Evolutionary conservation across 306 rosid species (phyloP), one percentile per base, ranked within the genome.

Genomic region (Ochetophila trinervis): DNA sequence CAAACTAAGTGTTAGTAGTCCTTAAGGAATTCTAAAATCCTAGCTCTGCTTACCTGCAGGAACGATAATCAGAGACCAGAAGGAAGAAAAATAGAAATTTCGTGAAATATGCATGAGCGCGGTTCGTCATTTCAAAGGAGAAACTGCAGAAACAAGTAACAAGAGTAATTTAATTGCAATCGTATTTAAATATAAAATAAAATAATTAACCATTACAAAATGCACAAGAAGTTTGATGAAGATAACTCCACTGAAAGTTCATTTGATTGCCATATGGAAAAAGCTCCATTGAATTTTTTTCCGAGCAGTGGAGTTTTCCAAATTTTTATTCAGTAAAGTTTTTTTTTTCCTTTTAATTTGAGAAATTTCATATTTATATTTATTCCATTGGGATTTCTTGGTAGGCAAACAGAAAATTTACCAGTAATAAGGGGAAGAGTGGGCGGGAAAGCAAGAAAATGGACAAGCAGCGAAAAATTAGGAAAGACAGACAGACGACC

Each of bases 41-140:
- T 67, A 60, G 69, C 45, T 53, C 11, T 44, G 22, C 73, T 72
- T 77, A 84, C 94, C 83, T 64, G 78, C 4, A 66, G 73, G 84
- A 37, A 57, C n/a, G 7, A 22, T 44, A 36, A n/a, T 48, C 57
- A 45, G 73, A 80, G 56, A 78, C 9, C 62, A 78, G 58, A 17
- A 66, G 52, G 66, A 62, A 57, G 63, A 62, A 18, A 35, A 53
- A 5, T 15, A 68, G 8, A 52, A 67, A 42, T 37, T 53, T 67
- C 51, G 62, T 35, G 6, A 40, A 24, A 18, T 42, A 11, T n/a
- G 57, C 55, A 79, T 32, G 48, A 12, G 40, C 51, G 61, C 62
- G 56, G 27, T 66, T 48, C 72, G 23, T 50, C 86, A 60, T 74
- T 54, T 48, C 47, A 37, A 22, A 9, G 54, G 45, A 2, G 11